Evolutionary conservation across 176 grass and related monocot genomes (phyloP), one percentile per base, ranked within the genome.

Genomic region (Alopecurus myosuroides): DNA sequence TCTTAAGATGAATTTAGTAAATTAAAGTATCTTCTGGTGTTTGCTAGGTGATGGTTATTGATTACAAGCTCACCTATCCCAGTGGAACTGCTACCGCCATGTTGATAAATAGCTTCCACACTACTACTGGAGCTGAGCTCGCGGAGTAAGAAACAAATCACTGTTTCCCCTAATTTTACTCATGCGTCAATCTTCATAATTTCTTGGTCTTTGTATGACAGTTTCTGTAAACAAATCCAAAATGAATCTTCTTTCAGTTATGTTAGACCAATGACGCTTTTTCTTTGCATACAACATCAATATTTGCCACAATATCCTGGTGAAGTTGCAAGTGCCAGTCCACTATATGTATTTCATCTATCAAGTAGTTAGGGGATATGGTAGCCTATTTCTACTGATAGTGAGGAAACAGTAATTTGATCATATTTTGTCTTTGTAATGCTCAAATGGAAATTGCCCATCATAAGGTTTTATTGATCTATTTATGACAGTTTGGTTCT

Each of bases 61-160:
- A 89, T 86, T 92, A 92, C 84, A 89, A 92, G 79, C 40, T 92
- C 60, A 84, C 85, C 12, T 92, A 92, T 56, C 90, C 90, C 15
- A 92, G 90, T 63, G 86, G 87, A 28, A 92, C 79, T 63, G 86
- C 90, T 19, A 89, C 90, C 1, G 67, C 90, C 17, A 83, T 76
- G 75, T 78, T 92, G 57, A 92, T 92, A 67, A 92, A 92, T 84
- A 88, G 90, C 69, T 86, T 92, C 28, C 90, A 92, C 75, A 92
- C 90, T 19, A 82, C 83, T 28, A 48, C 69, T 19, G 90, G 90
- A 18, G 90, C 82, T 34, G 77, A 92, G 5, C 72, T 89, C 34
- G 90, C 90, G 53, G 77, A 89, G 90, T 92, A 89, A 86, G 65
- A 80, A n/a, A 56, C 51, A 3, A 1, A 79, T 2, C 3, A n/a